Conservation (phyloP, 371 early-diverging fungal species). For the Lichtheimia corymbifera region DNA sequence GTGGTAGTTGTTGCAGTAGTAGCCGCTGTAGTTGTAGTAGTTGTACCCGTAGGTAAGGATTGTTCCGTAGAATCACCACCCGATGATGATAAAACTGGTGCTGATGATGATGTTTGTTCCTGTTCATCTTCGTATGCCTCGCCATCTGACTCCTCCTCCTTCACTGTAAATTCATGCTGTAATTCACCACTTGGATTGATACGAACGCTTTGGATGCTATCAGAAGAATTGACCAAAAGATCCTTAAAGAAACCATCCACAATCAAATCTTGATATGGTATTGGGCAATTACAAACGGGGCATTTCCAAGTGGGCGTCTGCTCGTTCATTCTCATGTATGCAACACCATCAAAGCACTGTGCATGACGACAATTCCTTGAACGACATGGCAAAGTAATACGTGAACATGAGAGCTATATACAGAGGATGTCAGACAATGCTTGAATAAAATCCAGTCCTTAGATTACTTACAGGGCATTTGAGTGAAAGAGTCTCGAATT, state of each 20-base stretch:
- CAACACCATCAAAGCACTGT: constrained; percentile 76
- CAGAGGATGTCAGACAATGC: neutral
- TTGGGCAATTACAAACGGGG: constrained; percentile 68
- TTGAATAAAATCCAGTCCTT: neutral
- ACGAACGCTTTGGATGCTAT: constrained; percentile 55
- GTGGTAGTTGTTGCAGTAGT: too few species aligned
- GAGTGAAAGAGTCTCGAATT: constrained; percentile 54
- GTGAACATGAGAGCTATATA: constrained; percentile 58
- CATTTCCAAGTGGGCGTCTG: constrained; percentile 74
- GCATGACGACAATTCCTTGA: constrained; percentile 64
- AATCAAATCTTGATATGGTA: constrained; percentile 63
- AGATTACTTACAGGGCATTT: constrained; percentile 55
- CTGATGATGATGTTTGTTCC: constrained; percentile 19
- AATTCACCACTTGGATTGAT: constrained; percentile 66
- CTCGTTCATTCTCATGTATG: constrained; percentile 70
- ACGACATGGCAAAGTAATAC: constrained; percentile 64
- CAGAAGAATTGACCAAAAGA: constrained; percentile 52
- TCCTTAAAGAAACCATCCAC: constrained; percentile 71
- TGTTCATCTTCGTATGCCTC: constrained; percentile 15
- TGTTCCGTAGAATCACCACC: neutral
- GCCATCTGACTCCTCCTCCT: constrained; percentile 4
- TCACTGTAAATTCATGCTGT: constrained; percentile 27
- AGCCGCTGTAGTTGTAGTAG: too few species aligned
- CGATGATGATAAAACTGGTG: neutral
- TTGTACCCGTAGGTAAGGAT: neutral